Percentiles rank a stretch among this genome's conserved stretches.
phyloP scores from a whole-genome alignment of 2,329 filamentous ascomycete genomes.

The Chaetoscypha palmicola region DNA sequence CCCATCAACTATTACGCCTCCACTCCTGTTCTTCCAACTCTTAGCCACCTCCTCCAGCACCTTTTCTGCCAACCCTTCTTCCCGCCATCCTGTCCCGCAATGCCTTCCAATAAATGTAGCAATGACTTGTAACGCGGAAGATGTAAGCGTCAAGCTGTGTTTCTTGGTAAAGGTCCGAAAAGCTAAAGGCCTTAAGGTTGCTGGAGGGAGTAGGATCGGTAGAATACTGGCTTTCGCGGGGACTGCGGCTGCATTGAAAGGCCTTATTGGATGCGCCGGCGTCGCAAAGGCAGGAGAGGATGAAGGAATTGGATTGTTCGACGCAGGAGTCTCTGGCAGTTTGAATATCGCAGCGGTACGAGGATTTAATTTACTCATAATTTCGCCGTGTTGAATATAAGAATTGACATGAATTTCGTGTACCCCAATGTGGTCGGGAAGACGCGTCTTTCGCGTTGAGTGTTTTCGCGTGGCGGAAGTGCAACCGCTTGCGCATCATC shows the following conservation, averaged over 20 bases:
- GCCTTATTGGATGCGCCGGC: conserved; percentile 69
- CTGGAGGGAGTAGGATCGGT: conserved; percentile 80
- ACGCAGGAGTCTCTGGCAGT: conserved; percentile 22
- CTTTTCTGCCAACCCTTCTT: conserved; percentile 86
- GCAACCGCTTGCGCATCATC: neutral
- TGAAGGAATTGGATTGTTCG: conserved; percentile 62
- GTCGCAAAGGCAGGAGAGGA: conserved; percentile 89
- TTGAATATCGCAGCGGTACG: conserved; percentile 27
- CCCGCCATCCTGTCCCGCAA: conserved; percentile 93
- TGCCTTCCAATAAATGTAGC: conserved; percentile 87
- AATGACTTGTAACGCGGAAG: conserved; percentile 75
- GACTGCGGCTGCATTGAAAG: conserved; percentile 37
- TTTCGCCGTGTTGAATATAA: neutral
- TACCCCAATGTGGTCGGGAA: no score
- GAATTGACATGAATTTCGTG: no score
- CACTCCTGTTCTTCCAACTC: conserved; percentile 84
- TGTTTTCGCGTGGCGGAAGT: neutral
- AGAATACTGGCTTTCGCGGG: conserved; percentile 48
- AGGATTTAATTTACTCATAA: conserved; percentile 25
- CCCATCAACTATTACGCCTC: conserved; percentile 87
- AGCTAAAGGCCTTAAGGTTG: conserved; percentile 80
- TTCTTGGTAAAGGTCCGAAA: conserved; percentile 98
- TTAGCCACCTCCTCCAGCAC: conserved; percentile 88
- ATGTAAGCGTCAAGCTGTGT: conserved; percentile 86
- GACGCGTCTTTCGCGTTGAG: conserved; percentile 13